Base-by-base conservation (phyloP, 2,329 filamentous ascomycete species). In the Sporothrix phasma region DNA sequence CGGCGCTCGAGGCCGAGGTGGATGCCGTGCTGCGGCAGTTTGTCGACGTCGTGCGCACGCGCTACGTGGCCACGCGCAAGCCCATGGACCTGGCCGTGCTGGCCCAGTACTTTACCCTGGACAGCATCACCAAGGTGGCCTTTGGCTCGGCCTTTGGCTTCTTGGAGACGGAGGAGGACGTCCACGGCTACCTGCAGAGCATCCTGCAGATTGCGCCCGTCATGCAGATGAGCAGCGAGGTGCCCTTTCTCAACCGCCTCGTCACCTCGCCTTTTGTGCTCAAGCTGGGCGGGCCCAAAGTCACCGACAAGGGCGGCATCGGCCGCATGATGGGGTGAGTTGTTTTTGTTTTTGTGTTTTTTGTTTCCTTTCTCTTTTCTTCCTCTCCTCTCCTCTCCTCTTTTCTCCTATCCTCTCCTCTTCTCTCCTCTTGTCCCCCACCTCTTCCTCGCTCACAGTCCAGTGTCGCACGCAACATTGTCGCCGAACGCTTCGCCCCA, bases 91-190 rank as follows among this genome's bases (percentile, higher is more conserved):
- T 83, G 39, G 76, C 76, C 19, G 69, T 71, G 5, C 75, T 78
- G 49, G 74, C 76, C 1, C 76, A 79, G 41, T 81, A 75, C 72
- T 78, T 82, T 61, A 80, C 80, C 0, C 72, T 82, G 4, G 81
- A 83, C 66, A 76, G 80, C 22, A 80, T 83, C 66, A 79, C 76
- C 43, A 74, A 76, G 41, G 68, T 83, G 13, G 78, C 77, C 2
- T 77, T 81, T 54, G 80, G 80, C 24, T 66, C 75, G 60, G 69
- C 74, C 1, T 79, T 81, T 67, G 78, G 79, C 22, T 78, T 77
- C 66, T 69, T 81, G 0, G 71, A 72, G 22, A 69, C 70, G 7
- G 76, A 81, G 66, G 70, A 73, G 10, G 79, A 81, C 66, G 73
- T 78, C 0, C 77, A 78, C 64, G 73, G 72, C 13, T 81, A 79